Base-by-base conservation (phyloP, 768 basidiomycete genomes). In the Lentinula guzmanii region DNA sequence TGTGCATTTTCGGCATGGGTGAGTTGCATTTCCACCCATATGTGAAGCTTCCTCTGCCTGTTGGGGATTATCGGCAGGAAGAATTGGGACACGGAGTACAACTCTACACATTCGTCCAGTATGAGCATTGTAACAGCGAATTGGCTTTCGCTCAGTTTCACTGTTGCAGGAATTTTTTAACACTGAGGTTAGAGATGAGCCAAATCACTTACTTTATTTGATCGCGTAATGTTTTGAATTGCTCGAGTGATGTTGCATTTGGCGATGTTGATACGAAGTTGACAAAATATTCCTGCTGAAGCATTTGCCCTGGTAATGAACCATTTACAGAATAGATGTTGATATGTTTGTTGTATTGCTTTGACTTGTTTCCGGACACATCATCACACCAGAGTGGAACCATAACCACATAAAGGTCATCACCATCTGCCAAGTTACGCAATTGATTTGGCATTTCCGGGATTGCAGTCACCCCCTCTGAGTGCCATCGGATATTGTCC, bases 261-360 rank as follows among this genome's bases (percentile, higher is more conserved):
- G 69, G 70, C 1, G 77, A 82, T 0, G 76, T 77, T 6, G 74
- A 78, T 1, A 76, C 59, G 61, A 80, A 80, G 21, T 74, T 74
- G 16, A 72, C 67, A 65, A 74, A 71, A 31, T 66, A 74, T 56
- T 79, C 70, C 56, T 78, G 75, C 2, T 76, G 68, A 0, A 79
- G 64, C 10, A 78, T 64, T 31, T 66, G 59, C 5, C 69, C 67
- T 0, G 76, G 78, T 0, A 80, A 66, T 53, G 74, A 76, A 10
- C 69, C 62, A 42, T 79, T 72, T 1, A 67, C 72, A n/a, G 77
- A 66, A 52, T 78, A 79, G 0, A 75, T 70, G 53, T 78, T 79
- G 66, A 68, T 72, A 56, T 81, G 80, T 53, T 79, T 77, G 63
- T 80, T 81, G 71, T 73, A 81, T 42, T 73, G 73, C 63, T 81